phyloP scores from a whole-genome alignment of 495 filamentous ascomycete species.

The Daldinia bambusicola region DNA sequence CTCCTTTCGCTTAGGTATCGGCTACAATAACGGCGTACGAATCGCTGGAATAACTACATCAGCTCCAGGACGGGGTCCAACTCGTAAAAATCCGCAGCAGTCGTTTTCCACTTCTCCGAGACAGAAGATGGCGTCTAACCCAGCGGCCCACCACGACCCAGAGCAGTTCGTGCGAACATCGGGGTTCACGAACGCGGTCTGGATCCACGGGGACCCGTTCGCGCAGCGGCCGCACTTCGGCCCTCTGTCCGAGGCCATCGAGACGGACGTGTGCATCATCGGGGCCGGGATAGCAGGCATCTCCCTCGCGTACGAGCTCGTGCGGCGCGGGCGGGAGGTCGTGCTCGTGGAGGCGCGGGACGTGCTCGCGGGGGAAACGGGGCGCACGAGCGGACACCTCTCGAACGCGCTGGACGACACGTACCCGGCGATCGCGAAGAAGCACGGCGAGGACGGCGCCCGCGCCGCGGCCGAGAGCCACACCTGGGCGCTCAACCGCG shows the following conservation, averaged over 20 bases:
- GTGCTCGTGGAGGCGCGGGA: constrained; percentile 66
- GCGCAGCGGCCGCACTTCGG: constrained; percentile 58
- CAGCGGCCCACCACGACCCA: not conserved
- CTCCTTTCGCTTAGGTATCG: not conserved
- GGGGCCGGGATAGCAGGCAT: constrained; percentile 68
- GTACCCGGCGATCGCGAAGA: constrained; percentile 60
- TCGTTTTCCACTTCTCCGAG: not conserved
- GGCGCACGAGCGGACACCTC: constrained; percentile 65
- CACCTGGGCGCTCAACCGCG: constrained; percentile 61
- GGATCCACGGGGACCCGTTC: constrained; percentile 63
- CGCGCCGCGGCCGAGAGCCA: constrained; percentile 64
- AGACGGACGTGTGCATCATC: constrained; percentile 62
- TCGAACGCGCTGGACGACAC: constrained; percentile 64
- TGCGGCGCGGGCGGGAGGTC: constrained; percentile 59
- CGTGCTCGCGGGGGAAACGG: constrained; percentile 63
- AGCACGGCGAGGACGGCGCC: constrained; percentile 61
- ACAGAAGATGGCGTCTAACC: constrained; percentile 12
- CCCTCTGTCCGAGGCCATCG: constrained; percentile 49
- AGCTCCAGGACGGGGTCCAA: not conserved
- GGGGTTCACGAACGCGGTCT: constrained; percentile 61
- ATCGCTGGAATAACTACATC: not conserved
- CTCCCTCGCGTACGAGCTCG: constrained; percentile 63
- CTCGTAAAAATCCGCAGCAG: not conserved
- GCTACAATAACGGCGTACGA: not conserved
- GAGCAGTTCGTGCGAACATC: constrained; percentile 60